A percentile compares a stretch with the other conserved stretches of the same genome.
phyloP scores from a whole-genome alignment of 106 monocot species.

The Phalaenopsis equestris region DNA sequence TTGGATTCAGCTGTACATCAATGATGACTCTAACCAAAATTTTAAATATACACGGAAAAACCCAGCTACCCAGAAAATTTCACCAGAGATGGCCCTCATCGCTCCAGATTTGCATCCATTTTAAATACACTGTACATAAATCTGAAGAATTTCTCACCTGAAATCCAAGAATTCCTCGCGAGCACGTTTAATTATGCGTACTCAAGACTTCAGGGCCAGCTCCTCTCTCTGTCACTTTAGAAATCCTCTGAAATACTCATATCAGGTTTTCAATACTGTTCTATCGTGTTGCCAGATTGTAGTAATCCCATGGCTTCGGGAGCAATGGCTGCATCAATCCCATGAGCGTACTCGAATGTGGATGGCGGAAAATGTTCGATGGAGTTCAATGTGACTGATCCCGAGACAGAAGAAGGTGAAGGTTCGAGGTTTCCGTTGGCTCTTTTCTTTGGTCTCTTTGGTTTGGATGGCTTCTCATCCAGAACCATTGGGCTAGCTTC shows the following conservation, averaged over 20 bases:
- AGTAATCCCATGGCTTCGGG: not conserved
- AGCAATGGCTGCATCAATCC: not conserved
- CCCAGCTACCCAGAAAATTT: not conserved
- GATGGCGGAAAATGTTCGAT: not conserved
- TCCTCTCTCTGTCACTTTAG: not conserved
- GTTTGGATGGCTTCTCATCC: constrained; percentile 50
- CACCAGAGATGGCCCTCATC: not conserved
- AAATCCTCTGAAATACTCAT: not conserved
- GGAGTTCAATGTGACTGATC: not conserved
- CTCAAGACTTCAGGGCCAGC: not conserved
- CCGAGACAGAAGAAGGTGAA: constrained; percentile 3
- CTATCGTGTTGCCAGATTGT: not conserved
- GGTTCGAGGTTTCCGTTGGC: constrained; percentile 37
- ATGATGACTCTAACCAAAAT: not conserved
- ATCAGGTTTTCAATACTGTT: not conserved
- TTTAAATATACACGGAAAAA: not conserved
- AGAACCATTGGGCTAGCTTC: constrained; percentile 13
- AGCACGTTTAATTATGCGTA: not conserved
- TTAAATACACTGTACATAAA: not conserved
- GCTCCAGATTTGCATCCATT: not conserved
- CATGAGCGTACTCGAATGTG: not conserved
- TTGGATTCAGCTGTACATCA: constrained; percentile 4
- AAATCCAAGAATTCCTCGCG: not conserved
- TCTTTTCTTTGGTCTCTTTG: constrained; percentile 39
- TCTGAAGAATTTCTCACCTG: not conserved